Percentiles rank a stretch among this genome's conserved stretches.
phyloP scores from a whole-genome alignment of 306 rosid genomes.

The Fragaria ananassa region DNA sequence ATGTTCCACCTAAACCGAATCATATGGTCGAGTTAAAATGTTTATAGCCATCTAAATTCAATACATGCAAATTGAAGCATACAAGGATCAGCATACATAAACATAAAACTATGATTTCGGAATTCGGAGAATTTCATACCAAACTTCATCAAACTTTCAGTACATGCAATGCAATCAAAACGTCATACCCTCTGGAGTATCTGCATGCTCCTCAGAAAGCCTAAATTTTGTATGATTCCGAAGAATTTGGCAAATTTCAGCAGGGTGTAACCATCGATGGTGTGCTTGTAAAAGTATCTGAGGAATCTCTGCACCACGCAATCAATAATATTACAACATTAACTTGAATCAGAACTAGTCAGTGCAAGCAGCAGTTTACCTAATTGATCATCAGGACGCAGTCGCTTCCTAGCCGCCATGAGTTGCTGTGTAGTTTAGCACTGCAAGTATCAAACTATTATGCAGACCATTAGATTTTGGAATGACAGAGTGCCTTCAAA shows the following conservation, averaged over 20 bases:
- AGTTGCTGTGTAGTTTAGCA: not conserved
- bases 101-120: not conserved
- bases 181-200: slow-evolving; percentile 62
- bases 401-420: not conserved
- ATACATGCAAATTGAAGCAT: not conserved
- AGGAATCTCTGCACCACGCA: slow-evolving; percentile 47
- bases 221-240: slow-evolving; percentile 37
- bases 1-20: not conserved
- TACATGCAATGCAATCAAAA: slow-evolving; percentile 2
- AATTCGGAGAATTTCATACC: not conserved
- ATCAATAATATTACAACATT: slow-evolving; percentile 10
- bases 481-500: not conserved
- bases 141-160: too few relatives aligned
- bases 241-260: slow-evolving; percentile 80
- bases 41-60: not conserved
- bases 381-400: not conserved
- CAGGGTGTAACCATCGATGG: slow-evolving; percentile 85
- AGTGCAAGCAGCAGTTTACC: not conserved
- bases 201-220: slow-evolving; percentile 57
- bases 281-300: slow-evolving; percentile 61
- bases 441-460: not conserved
- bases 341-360: not conserved
- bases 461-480: not conserved
- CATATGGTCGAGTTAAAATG: not conserved
- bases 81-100: not conserved